phyloP scores from a whole-genome alignment of 495 filamentous ascomycete genomes.

The Umbilicaria muhlenbergii region DNA sequence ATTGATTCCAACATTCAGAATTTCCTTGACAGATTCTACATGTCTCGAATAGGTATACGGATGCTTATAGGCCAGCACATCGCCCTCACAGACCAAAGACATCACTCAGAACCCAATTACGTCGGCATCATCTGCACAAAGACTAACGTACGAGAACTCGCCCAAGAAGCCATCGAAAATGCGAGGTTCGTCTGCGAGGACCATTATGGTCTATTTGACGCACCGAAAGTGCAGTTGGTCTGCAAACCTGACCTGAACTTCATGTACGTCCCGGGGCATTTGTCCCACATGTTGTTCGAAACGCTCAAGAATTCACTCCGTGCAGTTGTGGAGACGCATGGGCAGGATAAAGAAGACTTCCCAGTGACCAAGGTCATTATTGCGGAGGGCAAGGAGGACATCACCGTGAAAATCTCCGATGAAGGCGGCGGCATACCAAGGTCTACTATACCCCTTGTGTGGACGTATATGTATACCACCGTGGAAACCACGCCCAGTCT shows the following conservation, averaged over 20 bases:
- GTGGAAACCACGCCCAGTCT: constrained; percentile 89
- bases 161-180: constrained; percentile 94
- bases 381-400: constrained; percentile 93
- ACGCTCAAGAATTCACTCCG: constrained; percentile 96
- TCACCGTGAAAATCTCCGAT: constrained; percentile 94
- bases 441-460: constrained; percentile 83
- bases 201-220: constrained; percentile 95
- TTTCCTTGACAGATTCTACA: constrained; percentile 97
- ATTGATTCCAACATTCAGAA: constrained; percentile 93
- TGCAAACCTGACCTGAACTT: constrained; percentile 88
- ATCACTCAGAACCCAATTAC: constrained; percentile 76
- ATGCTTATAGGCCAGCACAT: constrained; percentile 99
- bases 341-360: constrained; percentile 87
- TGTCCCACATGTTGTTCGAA: constrained; percentile 98
- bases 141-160: constrained; percentile 90
- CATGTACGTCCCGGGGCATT: constrained; percentile 97
- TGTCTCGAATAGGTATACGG: constrained; percentile 98
- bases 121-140: constrained; percentile 98
- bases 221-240: constrained; percentile 89
- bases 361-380: constrained; percentile 95
- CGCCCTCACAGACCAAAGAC: constrained; percentile 81
- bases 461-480: constrained; percentile 99
- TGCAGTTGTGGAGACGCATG: constrained; percentile 91
- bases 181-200: constrained; percentile 97
- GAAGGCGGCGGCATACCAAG: constrained; percentile 92